phyloP scores from a whole-genome alignment of 306 rosid species.

The Cucurbita ficifolia region DNA sequence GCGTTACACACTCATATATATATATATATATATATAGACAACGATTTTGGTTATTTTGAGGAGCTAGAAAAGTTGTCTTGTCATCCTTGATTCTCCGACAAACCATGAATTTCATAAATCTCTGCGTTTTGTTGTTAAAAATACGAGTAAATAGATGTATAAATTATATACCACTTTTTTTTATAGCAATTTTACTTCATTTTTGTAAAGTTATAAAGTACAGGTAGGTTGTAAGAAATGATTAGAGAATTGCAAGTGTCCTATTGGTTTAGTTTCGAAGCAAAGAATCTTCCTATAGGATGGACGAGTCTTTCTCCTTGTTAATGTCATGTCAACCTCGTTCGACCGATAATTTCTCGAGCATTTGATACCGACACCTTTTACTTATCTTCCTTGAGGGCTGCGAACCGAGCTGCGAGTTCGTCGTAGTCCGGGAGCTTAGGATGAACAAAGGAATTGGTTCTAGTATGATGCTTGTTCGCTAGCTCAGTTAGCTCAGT shows the following conservation, averaged over 20 bases:
- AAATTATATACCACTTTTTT: neutral
- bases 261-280: neutral
- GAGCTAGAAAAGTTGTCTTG: neutral
- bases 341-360: neutral
- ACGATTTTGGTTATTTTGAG: neutral
- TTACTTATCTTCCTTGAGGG: constrained; percentile 33
- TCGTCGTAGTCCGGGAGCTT: constrained; percentile 71
- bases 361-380: neutral
- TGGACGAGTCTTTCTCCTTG: neutral
- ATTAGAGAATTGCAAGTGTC: neutral
- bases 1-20: too few species aligned
- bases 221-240: neutral
- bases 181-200: neutral
- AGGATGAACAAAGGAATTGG: constrained; percentile 40
- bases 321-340: neutral
- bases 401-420: constrained; percentile 33
- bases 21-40: neutral
- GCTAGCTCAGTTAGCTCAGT: constrained; percentile 6
- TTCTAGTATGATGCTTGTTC: constrained; percentile 12
- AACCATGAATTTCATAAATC: too few species aligned
- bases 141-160: neutral
- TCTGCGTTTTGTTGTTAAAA: too few species aligned
- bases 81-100: neutral
- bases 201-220: neutral
- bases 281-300: neutral